These are phyloP conservation scores for Calocera viscosa DNA, from an alignment of 768 basidiomycete species.

Conservation along the genomic window DNA sequence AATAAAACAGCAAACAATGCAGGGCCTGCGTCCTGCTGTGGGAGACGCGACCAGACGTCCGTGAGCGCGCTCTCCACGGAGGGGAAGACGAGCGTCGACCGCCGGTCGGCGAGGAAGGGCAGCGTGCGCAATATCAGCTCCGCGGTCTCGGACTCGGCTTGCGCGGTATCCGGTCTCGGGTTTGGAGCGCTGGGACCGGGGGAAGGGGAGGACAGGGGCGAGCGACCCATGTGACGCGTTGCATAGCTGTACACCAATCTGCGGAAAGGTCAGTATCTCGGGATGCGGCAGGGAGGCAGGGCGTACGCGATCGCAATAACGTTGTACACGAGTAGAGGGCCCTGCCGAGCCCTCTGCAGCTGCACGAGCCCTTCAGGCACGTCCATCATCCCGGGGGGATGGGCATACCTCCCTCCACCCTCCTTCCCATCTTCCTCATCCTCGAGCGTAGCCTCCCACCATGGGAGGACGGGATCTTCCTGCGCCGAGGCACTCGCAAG, in stretches of 20 bases:
- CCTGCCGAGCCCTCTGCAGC: slow-evolving; percentile 23
- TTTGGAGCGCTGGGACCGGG: slow-evolving; percentile 23
- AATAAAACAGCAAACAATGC: slow-evolving; percentile 39
- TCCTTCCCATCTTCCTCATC: slow-evolving; percentile 14
- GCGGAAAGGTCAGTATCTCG: slow-evolving; percentile 1
- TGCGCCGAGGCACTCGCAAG: slow-evolving; percentile 46
- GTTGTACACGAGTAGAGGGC: slow-evolving; percentile 48
- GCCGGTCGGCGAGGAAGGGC: slow-evolving; percentile 53
- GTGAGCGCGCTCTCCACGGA: slow-evolving; percentile 43
- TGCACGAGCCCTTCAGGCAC: slow-evolving; percentile 38
- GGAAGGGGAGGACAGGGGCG: slow-evolving; percentile 39
- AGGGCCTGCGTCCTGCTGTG: not conserved
- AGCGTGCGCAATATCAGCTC: slow-evolving; percentile 39
- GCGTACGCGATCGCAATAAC: slow-evolving; percentile 55
- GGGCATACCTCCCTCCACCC: slow-evolving; percentile 24
- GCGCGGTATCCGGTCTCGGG: slow-evolving; percentile 38
- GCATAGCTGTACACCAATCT: slow-evolving; percentile 60
- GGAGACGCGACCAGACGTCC: slow-evolving; percentile 48
- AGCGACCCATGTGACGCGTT: slow-evolving; percentile 48
- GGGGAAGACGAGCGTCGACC: slow-evolving; percentile 42
- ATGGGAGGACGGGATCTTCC: slow-evolving; percentile 42
- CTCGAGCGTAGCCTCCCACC: slow-evolving; percentile 49
- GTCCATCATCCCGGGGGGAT: slow-evolving; percentile 34
- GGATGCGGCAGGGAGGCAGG: not conserved
- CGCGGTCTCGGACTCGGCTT: slow-evolving; percentile 7